Conservation (phyloP, 2,329 filamentous ascomycete species). For the Sporothrix brunneoviolacea region DNA sequence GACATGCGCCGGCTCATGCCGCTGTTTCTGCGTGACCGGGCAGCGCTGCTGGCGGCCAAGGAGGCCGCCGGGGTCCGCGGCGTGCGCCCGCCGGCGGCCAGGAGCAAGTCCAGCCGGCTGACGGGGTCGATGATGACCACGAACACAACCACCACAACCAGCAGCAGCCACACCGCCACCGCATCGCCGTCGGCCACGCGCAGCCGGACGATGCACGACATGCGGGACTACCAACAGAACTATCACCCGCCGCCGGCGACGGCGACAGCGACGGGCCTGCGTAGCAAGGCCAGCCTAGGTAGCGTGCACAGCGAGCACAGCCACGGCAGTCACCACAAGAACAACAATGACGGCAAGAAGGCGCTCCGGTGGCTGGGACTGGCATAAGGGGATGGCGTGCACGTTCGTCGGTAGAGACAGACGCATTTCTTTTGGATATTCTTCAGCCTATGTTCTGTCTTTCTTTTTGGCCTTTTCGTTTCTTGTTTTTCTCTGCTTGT, state of each 20-base stretch:
- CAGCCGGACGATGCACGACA: background rate
- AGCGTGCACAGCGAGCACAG: slow-evolving; percentile 10
- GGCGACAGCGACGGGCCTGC: background rate
- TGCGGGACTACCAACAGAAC: no score
- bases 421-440: no score
- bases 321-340: slow-evolving; percentile 14
- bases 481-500: background rate
- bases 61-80: slow-evolving; percentile 14
- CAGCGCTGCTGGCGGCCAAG: slow-evolving; percentile 7
- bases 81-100: background rate
- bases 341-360: slow-evolving; percentile 29
- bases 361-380: slow-evolving; percentile 49
- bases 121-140: slow-evolving; percentile 11
- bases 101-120: slow-evolving; percentile 5
- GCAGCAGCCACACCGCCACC: background rate
- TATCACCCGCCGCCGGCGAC: background rate
- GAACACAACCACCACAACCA: slow-evolving; percentile 15
- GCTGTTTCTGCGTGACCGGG: slow-evolving; percentile 30
- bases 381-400: slow-evolving; percentile 26
- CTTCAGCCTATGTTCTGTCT: no score
- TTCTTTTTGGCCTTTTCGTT: background rate
- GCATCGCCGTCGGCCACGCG: background rate
- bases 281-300: background rate
- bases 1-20: slow-evolving; percentile 47
- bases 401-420: no score